Conservation (phyloP, 2,329 filamentous ascomycete genomes). For the Parascedosporium putredinis region DNA sequence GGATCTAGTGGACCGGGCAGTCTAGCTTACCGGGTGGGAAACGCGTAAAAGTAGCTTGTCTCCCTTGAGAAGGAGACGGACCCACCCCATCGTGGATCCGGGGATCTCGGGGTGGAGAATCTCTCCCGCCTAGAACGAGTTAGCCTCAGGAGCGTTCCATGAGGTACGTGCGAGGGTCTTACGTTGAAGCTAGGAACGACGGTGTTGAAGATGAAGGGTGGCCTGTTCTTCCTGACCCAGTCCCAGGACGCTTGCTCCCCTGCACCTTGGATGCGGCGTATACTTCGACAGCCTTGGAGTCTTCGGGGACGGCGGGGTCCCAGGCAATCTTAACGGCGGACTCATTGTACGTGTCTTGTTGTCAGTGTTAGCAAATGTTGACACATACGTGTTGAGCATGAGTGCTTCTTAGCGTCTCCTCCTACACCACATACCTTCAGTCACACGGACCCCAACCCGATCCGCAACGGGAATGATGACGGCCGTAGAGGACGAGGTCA, state of each 20-base stretch:
- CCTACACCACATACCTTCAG: neutral
- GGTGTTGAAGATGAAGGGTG: slow-evolving; percentile 13
- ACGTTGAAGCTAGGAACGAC: slow-evolving; percentile 2
- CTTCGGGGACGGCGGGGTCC: neutral
- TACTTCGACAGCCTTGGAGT: slow-evolving; percentile 10
- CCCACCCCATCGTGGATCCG: slow-evolving; percentile 12
- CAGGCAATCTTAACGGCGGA: neutral
- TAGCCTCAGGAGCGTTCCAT: neutral
- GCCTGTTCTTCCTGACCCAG: slow-evolving; percentile 21
- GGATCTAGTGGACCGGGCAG: neutral
- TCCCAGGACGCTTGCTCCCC: slow-evolving; percentile 25
- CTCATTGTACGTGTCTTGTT: neutral
- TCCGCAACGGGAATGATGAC: slow-evolving; percentile 6
- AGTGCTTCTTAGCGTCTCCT: too few species aligned
- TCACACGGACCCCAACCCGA: slow-evolving; percentile 2
- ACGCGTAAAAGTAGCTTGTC: neutral
- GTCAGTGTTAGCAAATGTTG: neutral
- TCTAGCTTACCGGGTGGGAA: neutral
- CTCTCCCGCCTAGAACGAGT: slow-evolving; percentile 6
- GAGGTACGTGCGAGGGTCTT: neutral
- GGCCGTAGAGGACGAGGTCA: slow-evolving; percentile 25
- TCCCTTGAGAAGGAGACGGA: slow-evolving; percentile 9
- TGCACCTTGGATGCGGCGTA: slow-evolving; percentile 27
- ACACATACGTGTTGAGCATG: too few species aligned
- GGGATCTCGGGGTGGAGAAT: slow-evolving; percentile 12